Evolutionary conservation across 768 basidiomycete genomes (phyloP).

Genomic region (Psilocybe subaeruginosa): DNA sequence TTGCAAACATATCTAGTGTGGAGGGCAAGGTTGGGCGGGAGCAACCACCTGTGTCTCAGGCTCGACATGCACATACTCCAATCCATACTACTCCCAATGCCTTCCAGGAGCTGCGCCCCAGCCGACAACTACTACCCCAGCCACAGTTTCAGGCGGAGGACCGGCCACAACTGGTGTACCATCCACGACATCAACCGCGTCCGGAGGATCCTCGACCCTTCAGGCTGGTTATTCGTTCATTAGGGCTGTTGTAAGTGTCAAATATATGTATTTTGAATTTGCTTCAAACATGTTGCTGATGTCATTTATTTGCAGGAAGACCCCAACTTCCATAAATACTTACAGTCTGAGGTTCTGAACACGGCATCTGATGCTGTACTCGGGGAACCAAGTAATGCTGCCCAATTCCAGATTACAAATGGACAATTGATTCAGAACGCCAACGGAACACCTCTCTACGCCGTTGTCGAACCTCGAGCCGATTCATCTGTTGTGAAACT

Average conservation of each 20-base stretch:
- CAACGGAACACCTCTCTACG: slow-evolving; percentile 47
- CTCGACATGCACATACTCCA: slow-evolving; percentile 46
- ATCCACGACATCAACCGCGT: slow-evolving; percentile 34
- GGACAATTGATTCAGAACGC: slow-evolving; percentile 61
- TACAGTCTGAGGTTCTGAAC: slow-evolving; percentile 52
- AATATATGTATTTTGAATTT: background rate
- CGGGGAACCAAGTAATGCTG: slow-evolving; percentile 49
- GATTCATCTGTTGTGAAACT: slow-evolving; percentile 51
- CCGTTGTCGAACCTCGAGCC: slow-evolving; percentile 48
- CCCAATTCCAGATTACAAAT: slow-evolving; percentile 56
- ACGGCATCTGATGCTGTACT: slow-evolving; percentile 53
- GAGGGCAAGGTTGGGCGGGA: slow-evolving; percentile 55
- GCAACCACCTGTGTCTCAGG: slow-evolving; percentile 51
- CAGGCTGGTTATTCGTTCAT: slow-evolving; percentile 56
- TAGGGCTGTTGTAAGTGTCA: slow-evolving; percentile 50
- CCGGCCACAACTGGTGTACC: background rate
- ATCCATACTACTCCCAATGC: slow-evolving; percentile 57
- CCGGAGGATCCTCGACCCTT: slow-evolving; percentile 45
- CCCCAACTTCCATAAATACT: slow-evolving; percentile 37
- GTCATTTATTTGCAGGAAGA: slow-evolving; percentile 18
- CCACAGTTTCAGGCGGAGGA: slow-evolving; percentile 12
- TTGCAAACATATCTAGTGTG: slow-evolving; percentile 40
- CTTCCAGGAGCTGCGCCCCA: slow-evolving; percentile 34
- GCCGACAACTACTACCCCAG: slow-evolving; percentile 17
- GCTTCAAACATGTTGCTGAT: background rate